Conservation (phyloP, 768 basidiomycete species). For the Amanita fuliginea region DNA sequence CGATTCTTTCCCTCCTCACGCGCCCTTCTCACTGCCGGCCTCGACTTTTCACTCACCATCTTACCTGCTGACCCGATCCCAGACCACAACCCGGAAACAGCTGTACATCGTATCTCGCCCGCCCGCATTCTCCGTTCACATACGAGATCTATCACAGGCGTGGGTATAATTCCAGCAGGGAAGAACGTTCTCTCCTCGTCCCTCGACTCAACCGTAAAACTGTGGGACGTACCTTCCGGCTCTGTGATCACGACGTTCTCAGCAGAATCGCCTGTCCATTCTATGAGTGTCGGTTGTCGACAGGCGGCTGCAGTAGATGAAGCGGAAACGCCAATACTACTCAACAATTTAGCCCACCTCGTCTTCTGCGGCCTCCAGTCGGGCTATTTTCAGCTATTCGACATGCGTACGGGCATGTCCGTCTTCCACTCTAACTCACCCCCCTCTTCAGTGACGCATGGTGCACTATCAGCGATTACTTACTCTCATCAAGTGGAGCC, state of each 20-base stretch:
- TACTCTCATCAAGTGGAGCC: slow-evolving; percentile 22
- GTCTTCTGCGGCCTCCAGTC: slow-evolving; percentile 44
- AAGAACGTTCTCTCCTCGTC: slow-evolving; percentile 56
- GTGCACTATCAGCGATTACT: slow-evolving; percentile 29
- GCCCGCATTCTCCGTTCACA: slow-evolving; percentile 60
- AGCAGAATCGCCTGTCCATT: slow-evolving; percentile 29
- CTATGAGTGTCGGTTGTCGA: slow-evolving; percentile 27
- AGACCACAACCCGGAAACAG: slow-evolving; percentile 14
- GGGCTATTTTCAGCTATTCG: slow-evolving; percentile 45
- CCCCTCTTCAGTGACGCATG: background rate
- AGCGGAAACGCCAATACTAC: too few relatives aligned
- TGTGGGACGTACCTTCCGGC: slow-evolving; percentile 63
- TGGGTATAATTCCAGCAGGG: slow-evolving; percentile 50
- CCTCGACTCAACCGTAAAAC: slow-evolving; percentile 55
- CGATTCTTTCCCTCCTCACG: slow-evolving; percentile 63
- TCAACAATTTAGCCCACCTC: slow-evolving; percentile 19
- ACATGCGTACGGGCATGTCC: slow-evolving; percentile 31
- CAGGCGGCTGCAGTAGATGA: too few relatives aligned
- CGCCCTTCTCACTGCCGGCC: slow-evolving; percentile 59
- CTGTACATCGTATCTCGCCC: slow-evolving; percentile 22
- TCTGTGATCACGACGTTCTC: slow-evolving; percentile 34
- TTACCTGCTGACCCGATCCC: slow-evolving; percentile 43
- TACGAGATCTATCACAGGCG: slow-evolving; percentile 50
- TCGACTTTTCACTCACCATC: slow-evolving; percentile 57
- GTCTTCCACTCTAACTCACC: background rate